phyloP scores from a whole-genome alignment of 2,329 filamentous ascomycete genomes.

The Fonsecaea multimorphosa region DNA sequence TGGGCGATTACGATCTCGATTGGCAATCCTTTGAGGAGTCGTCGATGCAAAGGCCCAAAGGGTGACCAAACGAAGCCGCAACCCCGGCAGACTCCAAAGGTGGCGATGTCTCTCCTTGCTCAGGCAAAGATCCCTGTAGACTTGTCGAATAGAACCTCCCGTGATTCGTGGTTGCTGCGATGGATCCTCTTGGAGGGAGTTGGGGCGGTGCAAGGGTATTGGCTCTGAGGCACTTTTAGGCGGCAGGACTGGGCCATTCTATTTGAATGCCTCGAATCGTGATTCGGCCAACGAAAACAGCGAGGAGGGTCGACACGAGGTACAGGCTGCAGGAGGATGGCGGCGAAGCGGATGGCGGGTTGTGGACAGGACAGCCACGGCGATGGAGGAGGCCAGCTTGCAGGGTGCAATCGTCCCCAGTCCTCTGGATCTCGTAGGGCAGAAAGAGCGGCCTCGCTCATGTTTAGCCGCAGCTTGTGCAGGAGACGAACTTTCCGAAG shows the following conservation, averaged over 20 bases:
- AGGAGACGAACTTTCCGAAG: slow-evolving; percentile 12
- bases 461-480: slow-evolving; percentile 8
- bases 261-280: slow-evolving; percentile 17
- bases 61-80: slow-evolving; percentile 4
- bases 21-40: slow-evolving; percentile 7
- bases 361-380: slow-evolving; percentile 4
- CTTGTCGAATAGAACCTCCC: slow-evolving; percentile 19
- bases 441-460: not conserved
- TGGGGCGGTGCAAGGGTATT: slow-evolving; percentile 24
- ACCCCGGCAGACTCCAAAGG: slow-evolving; percentile 12
- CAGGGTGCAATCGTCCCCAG: slow-evolving; percentile 6
- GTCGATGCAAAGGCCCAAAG: slow-evolving; percentile 8
- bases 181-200: slow-evolving; percentile 18
- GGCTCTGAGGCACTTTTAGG: slow-evolving; percentile 29
- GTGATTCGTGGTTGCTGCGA: slow-evolving; percentile 31
- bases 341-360: slow-evolving; percentile 12
- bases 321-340: slow-evolving; percentile 18
- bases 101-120: slow-evolving; percentile 26
- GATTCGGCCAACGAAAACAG: slow-evolving; percentile 22
- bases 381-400: slow-evolving; percentile 1
- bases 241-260: slow-evolving; percentile 27
- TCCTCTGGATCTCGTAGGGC: slow-evolving; percentile 20
- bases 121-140: slow-evolving; percentile 17
- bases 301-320: slow-evolving; percentile 32
- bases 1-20: slow-evolving; percentile 32